Base-by-base conservation (phyloP, 805 yeast species). In the Yamadazyma kitorensis region DNA sequence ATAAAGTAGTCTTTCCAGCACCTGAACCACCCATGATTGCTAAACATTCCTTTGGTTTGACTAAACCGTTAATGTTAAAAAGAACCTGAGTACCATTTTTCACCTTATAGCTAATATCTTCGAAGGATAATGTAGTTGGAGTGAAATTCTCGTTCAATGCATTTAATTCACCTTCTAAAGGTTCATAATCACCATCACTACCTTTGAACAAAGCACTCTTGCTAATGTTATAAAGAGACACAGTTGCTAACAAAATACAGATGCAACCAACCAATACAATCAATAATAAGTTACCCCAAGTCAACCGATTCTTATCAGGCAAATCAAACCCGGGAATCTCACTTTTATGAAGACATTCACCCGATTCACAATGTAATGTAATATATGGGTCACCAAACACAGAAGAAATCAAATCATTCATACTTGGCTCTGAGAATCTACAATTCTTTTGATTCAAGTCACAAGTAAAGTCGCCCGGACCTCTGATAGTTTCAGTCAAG, bases 21-120 rank as follows among this genome's bases (percentile, higher is more conserved):
- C 98, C 98, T 0, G 97, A 89, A 1, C 97, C 97, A 27, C 98
- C 98, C 95, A 93, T 86, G 26, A 93, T 87, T 0, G 98, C 98
- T 54, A 88, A 57, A 41, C 95, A 83, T 54, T 88, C 88, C 24
- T 96, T 83, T 2, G 97, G 95, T 33, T 77, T 76, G 3, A 81
- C 95, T 10, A 78, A 47, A 7, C 98, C 98, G 46, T 76, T 78
- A 0, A 86, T 71, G 18, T 72, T 67, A 9, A 73, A 68, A 39
- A 93, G 68, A 4, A 93, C 79, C 12, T 59, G 61, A 16, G 64
- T 72, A 8, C 77, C 74, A 17, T 48, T 54, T 6, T 45, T 48
- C 0, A 79, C 70, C 1, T 64, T 54, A 52, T 91, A 93, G 3
- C 75, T 59, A 8, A 93, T 72, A 34, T 79, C 71, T 31, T 82